These are phyloP conservation scores for Claviceps sp. DNA, from an alignment of 2,329 filamentous ascomycete species.

Conservation along the genomic window DNA sequence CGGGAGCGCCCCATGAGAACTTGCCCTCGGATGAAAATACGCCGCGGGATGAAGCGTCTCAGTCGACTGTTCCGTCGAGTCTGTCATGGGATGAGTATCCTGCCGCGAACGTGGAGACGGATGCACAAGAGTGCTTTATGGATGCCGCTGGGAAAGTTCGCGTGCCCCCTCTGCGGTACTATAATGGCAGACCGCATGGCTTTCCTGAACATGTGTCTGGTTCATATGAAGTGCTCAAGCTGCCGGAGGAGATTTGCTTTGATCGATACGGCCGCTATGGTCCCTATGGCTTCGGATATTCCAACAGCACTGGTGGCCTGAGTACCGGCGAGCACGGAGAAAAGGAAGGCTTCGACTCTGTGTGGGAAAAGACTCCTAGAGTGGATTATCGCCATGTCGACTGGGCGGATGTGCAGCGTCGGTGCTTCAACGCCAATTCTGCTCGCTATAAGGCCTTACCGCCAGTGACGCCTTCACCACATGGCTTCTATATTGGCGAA, in stretches of 20 bases:
- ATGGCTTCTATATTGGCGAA: constrained; percentile 35
- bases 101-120: constrained; percentile 27
- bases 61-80: constrained; percentile 11
- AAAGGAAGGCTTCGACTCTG: constrained; percentile 60
- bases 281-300: constrained; percentile 84
- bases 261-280: constrained; percentile 81
- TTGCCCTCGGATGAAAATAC: constrained; percentile 7
- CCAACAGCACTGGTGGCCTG: constrained; percentile 60
- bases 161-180: constrained; percentile 59
- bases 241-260: constrained; percentile 81
- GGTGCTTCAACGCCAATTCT: constrained; percentile 58
- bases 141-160: constrained; percentile 51
- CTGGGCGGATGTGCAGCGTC: constrained; percentile 67
- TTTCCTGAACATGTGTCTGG: constrained; percentile 78
- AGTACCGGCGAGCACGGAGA: constrained; percentile 81
- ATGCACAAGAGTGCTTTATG: constrained; percentile 65
- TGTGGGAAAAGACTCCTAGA: constrained; percentile 58
- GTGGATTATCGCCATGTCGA: constrained; percentile 66
- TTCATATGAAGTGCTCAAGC: constrained; percentile 67
- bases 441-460: constrained; percentile 49
- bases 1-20: constrained; percentile 1
- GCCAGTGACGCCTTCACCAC: constrained; percentile 24
- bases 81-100: constrained; percentile 21
- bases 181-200: constrained; percentile 64
- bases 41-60: constrained; percentile 7